Conservation (phyloP, 1,139 yeast species). For the Taphrina wiesneri region DNA sequence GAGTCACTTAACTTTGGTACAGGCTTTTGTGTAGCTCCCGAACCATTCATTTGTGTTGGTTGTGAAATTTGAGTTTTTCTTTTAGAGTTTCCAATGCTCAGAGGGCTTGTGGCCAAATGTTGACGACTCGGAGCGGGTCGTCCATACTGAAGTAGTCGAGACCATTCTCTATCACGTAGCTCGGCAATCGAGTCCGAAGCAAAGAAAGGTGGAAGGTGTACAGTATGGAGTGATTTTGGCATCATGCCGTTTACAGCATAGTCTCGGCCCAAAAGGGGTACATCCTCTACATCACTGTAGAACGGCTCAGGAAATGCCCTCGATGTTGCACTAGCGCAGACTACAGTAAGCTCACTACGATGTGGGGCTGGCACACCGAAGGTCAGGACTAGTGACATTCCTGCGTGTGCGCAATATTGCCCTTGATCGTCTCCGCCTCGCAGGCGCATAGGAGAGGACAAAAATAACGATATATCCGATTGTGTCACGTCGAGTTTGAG, state of each 20-base stretch:
- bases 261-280: constrained; percentile 8
- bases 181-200: not conserved
- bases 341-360: not conserved
- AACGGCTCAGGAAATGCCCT: constrained; percentile 30
- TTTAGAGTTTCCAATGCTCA: not conserved
- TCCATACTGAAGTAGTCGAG: not conserved
- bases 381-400: not conserved
- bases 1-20: constrained; percentile 10
- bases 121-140: not conserved
- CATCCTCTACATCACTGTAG: constrained; percentile 19
- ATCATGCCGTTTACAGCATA: constrained; percentile 21
- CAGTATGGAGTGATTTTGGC: not conserved
- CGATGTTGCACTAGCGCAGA: not conserved
- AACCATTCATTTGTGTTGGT: constrained; percentile 6
- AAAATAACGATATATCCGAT: not conserved
- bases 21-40: not conserved
- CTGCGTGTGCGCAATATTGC: not conserved
- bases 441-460: not conserved
- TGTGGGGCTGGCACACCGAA: not conserved
- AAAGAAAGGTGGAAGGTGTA: constrained; percentile 14
- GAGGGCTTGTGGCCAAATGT: not conserved
- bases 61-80: not conserved
- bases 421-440: constrained; percentile 9
- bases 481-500: not conserved
- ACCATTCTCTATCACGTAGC: not conserved